phyloP scores from a whole-genome alignment of 306 rosid genomes.

The Calophaca sinica region DNA sequence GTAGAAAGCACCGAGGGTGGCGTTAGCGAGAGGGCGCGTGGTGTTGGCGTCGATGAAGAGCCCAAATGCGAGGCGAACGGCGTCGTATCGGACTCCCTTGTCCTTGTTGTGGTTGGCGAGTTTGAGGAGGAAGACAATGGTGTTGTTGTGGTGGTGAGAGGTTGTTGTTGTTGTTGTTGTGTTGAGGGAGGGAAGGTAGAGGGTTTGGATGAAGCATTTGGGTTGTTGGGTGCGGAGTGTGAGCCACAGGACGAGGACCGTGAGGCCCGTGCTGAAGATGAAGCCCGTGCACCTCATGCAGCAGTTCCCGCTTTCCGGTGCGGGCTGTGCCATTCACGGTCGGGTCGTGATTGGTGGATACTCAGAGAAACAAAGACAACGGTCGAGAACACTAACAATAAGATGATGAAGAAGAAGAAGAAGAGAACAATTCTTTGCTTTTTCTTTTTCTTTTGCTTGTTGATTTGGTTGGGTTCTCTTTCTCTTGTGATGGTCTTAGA shows the following conservation, averaged over 20 bases:
- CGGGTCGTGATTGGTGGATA: not conserved
- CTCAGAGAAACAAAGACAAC: not conserved
- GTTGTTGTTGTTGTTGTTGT: slow-evolving; percentile 45
- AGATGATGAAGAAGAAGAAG: not conserved
- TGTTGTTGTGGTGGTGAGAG: slow-evolving; percentile 22
- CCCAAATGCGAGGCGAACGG: slow-evolving; percentile 50
- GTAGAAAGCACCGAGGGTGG: slow-evolving; percentile 49
- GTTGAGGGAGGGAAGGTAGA: slow-evolving; percentile 69
- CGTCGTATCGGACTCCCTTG: slow-evolving; percentile 64
- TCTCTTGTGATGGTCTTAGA: not conserved
- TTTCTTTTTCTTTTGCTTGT: not conserved
- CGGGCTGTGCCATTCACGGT: not conserved
- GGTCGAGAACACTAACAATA: too few species aligned
- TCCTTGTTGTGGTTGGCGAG: slow-evolving; percentile 68
- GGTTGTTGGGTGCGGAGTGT: slow-evolving; percentile 62
- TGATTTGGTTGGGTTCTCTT: too few species aligned
- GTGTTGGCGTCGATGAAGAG: slow-evolving; percentile 32
- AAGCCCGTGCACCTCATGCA: slow-evolving; percentile 39
- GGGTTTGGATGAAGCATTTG: slow-evolving; percentile 51
- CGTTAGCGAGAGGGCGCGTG: slow-evolving; percentile 34
- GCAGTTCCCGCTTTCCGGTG: not conserved
- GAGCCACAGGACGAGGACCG: slow-evolving; percentile 50
- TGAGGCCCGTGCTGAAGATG: slow-evolving; percentile 37
- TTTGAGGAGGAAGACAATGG: slow-evolving; percentile 45
- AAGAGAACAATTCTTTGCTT: not conserved